These are phyloP conservation scores for Colletotrichum noveboracense DNA, from an alignment of 2,329 filamentous ascomycete genomes.

Conservation along the genomic window DNA sequence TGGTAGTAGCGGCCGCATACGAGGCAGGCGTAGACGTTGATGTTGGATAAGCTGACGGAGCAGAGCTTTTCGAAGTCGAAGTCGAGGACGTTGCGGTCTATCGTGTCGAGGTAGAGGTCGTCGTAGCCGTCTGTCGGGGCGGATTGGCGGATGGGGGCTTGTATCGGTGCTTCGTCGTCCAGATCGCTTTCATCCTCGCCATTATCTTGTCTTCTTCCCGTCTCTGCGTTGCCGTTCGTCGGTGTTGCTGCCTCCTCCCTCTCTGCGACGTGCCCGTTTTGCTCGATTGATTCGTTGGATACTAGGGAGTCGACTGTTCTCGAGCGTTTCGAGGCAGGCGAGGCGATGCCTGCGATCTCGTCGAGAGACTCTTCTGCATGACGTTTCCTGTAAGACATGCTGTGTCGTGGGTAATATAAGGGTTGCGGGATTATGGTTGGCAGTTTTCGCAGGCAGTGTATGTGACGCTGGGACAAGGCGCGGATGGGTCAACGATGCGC, in stretches of 20 bases:
- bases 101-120: constrained; percentile 97
- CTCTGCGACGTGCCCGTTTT: constrained; percentile 32
- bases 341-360: constrained; percentile 57
- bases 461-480: background rate
- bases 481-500: background rate
- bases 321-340: constrained; percentile 65
- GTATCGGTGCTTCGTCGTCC: constrained; percentile 40
- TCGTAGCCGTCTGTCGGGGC: constrained; percentile 88
- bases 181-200: constrained; percentile 46
- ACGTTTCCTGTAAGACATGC: constrained; percentile 48
- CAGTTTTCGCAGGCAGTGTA: background rate
- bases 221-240: constrained; percentile 24
- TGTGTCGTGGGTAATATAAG: too few species aligned
- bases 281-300: constrained; percentile 38
- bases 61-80: constrained; percentile 99
- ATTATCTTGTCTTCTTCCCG: constrained; percentile 24
- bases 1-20: constrained; percentile 99
- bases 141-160: constrained; percentile 68
- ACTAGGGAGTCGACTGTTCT: constrained; percentile 48
- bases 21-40: constrained; percentile 97
- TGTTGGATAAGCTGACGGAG: constrained; percentile 93
- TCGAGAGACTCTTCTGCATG: constrained; percentile 66
- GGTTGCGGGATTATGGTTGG: too few species aligned
- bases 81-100: constrained; percentile 89
- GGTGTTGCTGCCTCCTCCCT: constrained; percentile 27